Conservation (phyloP, 2,329 filamentous ascomycete species). For the Seiridium cupressi region DNA sequence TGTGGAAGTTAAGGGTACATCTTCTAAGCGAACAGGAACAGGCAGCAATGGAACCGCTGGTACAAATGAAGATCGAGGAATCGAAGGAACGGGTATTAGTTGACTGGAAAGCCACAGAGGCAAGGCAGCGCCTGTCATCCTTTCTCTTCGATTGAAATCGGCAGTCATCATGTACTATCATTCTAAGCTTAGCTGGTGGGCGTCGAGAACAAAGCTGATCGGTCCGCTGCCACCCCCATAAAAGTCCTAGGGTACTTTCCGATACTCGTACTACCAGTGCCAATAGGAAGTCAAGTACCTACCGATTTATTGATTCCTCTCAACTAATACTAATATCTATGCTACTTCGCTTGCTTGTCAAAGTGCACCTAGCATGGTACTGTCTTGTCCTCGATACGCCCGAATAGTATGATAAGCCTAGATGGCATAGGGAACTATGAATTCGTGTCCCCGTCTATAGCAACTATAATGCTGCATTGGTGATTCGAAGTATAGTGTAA, state of each 20-base stretch:
- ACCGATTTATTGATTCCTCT: background rate
- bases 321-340: background rate
- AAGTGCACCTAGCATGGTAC: background rate
- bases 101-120: slow-evolving; percentile 21
- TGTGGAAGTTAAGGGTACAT: slow-evolving; percentile 27
- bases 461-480: no score
- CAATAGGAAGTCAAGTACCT: background rate
- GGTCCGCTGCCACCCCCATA: background rate
- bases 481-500: no score
- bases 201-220: background rate
- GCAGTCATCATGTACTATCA: background rate
- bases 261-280: background rate
- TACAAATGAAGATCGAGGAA: slow-evolving; percentile 29
- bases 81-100: slow-evolving; percentile 20
- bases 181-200: background rate
- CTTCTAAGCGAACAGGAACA: slow-evolving; percentile 23
- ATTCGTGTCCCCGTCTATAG: no score
- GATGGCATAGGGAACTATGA: no score
- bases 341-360: background rate
- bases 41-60: slow-evolving; percentile 26
- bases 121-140: slow-evolving; percentile 14
- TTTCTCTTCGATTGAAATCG: slow-evolving; percentile 8
- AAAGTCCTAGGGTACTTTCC: background rate
- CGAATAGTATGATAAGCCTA: no score
- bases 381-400: no score